Conservation (phyloP, 805 yeast species). For the Candida qinlingensis region DNA sequence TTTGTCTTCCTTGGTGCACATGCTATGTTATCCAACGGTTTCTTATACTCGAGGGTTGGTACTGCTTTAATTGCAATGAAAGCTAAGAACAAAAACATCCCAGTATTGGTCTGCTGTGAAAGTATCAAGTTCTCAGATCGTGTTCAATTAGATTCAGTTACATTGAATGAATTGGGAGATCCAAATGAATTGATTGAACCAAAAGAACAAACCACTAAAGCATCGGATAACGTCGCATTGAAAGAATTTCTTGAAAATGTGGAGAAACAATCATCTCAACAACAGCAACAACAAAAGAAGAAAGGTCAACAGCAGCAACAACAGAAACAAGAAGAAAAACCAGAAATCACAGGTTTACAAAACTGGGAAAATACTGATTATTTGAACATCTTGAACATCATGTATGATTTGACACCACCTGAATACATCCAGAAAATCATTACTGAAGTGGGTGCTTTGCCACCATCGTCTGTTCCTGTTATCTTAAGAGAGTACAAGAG, state of each 20-base stretch:
- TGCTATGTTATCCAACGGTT: slow-evolving; percentile 93
- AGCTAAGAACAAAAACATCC: slow-evolving; percentile 82
- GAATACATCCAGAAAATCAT: slow-evolving; percentile 89
- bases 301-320: slow-evolving; percentile 18
- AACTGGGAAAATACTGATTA: slow-evolving; percentile 61
- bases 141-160: slow-evolving; percentile 94
- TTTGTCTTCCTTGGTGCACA: slow-evolving; percentile 94
- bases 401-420: slow-evolving; percentile 94
- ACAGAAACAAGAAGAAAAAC: slow-evolving; percentile 13
- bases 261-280: slow-evolving; percentile 20
- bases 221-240: slow-evolving; percentile 45
- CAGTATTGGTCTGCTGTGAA: slow-evolving; percentile 94
- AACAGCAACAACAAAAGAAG: slow-evolving; percentile 22
- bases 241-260: slow-evolving; percentile 52
- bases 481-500: slow-evolving; percentile 84
- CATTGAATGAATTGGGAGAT: slow-evolving; percentile 86
- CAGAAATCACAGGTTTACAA: slow-evolving; percentile 30
- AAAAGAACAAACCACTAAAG: slow-evolving; percentile 42
- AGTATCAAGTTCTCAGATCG: slow-evolving; percentile 90
- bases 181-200: slow-evolving; percentile 57
- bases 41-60: slow-evolving; percentile 89
- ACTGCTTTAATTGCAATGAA: slow-evolving; percentile 91
- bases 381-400: slow-evolving; percentile 72
- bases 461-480: slow-evolving; percentile 98
- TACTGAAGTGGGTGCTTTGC: slow-evolving; percentile 93